Percentiles rank a stretch among this genome's conserved stretches.
These are phyloP conservation scores for Posidonia australis DNA, from an alignment of 106 monocot species.

Conservation along the genomic window DNA sequence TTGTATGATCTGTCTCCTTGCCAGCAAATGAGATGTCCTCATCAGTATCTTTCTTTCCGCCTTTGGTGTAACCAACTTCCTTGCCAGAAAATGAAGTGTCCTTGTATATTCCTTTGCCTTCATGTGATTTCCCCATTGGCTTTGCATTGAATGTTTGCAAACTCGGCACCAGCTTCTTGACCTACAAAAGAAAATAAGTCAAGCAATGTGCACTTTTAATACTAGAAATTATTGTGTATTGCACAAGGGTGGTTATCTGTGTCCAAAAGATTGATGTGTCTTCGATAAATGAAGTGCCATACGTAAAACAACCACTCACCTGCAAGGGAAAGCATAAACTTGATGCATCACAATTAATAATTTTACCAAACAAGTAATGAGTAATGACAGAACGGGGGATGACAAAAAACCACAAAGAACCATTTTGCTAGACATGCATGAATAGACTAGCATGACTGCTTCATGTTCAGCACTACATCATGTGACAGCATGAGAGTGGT, in stretches of 20 bases:
- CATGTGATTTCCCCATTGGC: slow-evolving; percentile 28
- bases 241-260: too few relatives aligned
- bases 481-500: too few relatives aligned
- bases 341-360: too few relatives aligned
- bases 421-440: too few relatives aligned
- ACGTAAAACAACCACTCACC: background rate
- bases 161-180: slow-evolving; percentile 53
- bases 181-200: slow-evolving; percentile 14
- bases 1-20: slow-evolving; percentile 3
- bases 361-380: too few relatives aligned
- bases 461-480: too few relatives aligned
- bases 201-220: too few relatives aligned
- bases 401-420: background rate
- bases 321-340: background rate
- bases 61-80: slow-evolving; percentile 1
- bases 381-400: background rate
- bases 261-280: background rate
- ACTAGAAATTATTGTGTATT: too few relatives aligned
- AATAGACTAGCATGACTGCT: too few relatives aligned
- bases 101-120: slow-evolving; percentile 10
- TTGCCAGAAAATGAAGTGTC: slow-evolving; percentile 2
- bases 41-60: background rate
- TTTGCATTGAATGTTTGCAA: slow-evolving; percentile 71
- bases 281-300: background rate
- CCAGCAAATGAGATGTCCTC: background rate